phyloP scores from a whole-genome alignment of 371 early-diverging fungal species.

The Parasitella parasitica region DNA sequence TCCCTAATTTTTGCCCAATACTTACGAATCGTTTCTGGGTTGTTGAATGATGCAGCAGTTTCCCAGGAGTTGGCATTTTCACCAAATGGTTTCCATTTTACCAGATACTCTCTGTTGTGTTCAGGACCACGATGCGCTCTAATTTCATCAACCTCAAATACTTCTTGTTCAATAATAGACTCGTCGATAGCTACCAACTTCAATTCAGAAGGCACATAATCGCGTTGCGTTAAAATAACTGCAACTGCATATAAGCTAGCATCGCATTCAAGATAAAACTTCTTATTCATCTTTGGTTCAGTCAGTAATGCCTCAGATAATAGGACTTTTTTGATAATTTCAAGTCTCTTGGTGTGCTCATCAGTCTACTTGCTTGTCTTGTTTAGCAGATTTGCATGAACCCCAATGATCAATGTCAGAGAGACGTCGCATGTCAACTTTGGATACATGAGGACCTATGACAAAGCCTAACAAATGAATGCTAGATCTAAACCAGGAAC shows the following conservation, averaged over 20 bases:
- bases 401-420: conserved; percentile 9
- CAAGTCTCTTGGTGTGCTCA: neutral
- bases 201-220: conserved; percentile 3
- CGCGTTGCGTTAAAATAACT: neutral
- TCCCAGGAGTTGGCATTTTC: conserved; percentile 12
- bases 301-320: neutral
- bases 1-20: conserved; percentile 11
- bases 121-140: neutral
- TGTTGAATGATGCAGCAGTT: neutral
- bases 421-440: conserved; percentile 10
- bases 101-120: neutral
- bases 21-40: neutral
- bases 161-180: neutral
- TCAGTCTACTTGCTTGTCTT: conserved; percentile 10
- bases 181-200: neutral
- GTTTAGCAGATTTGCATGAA: conserved; percentile 4
- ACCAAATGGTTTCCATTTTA: conserved; percentile 3
- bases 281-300: conserved; percentile 16
- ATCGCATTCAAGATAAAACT: conserved; percentile 35
- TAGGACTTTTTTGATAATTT: neutral
- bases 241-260: conserved; percentile 3
- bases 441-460: neutral
- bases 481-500: neutral
- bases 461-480: conserved; percentile 17
- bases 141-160: conserved; percentile 6